Conservation (phyloP, 2,329 filamentous ascomycete species). For the Apiospora arundinis region DNA sequence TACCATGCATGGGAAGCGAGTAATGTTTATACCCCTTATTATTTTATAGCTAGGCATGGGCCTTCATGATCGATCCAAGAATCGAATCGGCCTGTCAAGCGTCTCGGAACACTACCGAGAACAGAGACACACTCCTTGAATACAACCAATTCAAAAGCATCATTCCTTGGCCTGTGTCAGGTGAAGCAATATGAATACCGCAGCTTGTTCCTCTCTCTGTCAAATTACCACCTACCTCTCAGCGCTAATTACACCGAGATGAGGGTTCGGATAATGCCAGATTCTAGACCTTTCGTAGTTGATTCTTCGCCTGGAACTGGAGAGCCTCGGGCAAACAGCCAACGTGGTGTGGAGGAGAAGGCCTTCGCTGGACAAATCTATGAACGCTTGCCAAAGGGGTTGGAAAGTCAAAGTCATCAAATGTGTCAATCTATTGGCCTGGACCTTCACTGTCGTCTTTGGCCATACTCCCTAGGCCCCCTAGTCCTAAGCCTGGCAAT, state of each 20-base stretch:
- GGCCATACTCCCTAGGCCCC: neutral
- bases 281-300: neutral
- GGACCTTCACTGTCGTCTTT: neutral
- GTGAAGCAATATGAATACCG: neutral
- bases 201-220: neutral
- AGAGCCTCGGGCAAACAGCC: too few species aligned
- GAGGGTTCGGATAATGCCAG: neutral
- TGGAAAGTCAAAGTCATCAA: neutral
- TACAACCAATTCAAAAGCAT: constrained; percentile 4
- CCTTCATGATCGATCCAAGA: neutral
- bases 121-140: constrained; percentile 14
- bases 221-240: neutral
- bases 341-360: neutral
- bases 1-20: neutral
- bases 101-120: neutral
- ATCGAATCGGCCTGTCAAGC: constrained; percentile 1
- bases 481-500: neutral
- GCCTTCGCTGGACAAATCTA: neutral
- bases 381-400: neutral
- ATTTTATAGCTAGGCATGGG: neutral
- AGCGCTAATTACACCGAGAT: neutral
- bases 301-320: rapidly evolving
- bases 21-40: constrained; percentile 14
- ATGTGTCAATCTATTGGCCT: neutral
- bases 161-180: neutral